A percentile compares a stretch with the other conserved stretches of the same genome.
phyloP scores from a whole-genome alignment of 345 rosid genomes.

The Citrus unshiu region DNA sequence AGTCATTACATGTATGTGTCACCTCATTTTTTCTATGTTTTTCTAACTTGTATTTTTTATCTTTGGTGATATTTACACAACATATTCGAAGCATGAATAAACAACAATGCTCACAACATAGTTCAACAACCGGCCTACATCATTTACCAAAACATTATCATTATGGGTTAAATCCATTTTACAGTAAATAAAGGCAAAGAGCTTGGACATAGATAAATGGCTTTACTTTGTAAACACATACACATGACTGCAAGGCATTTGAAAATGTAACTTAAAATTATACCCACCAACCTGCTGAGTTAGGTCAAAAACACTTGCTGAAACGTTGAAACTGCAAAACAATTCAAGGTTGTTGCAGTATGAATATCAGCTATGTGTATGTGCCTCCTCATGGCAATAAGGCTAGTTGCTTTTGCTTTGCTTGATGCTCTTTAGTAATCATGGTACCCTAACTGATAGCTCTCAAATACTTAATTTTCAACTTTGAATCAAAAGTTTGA shows the following conservation, averaged over 20 bases:
- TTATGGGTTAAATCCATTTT: background rate
- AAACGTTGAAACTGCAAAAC: constrained; percentile 16
- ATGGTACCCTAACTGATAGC: constrained; percentile 25
- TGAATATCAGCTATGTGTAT: constrained; percentile 25
- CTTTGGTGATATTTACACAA: background rate
- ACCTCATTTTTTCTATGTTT: background rate
- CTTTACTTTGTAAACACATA: background rate
- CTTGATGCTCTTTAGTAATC: constrained; percentile 34
- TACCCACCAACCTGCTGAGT: constrained; percentile 21
- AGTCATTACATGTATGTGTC: background rate
- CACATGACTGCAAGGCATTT: background rate
- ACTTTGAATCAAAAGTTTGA: constrained; percentile 26
- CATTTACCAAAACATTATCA: background rate
- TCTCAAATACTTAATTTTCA: constrained; percentile 31
- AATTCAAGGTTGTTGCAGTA: constrained; percentile 25
- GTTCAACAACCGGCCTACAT: background rate
- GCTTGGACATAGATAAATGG: background rate
- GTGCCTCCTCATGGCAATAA: constrained; percentile 25
- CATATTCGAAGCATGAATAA: background rate
- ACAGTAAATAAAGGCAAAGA: background rate
- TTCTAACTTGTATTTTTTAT: background rate
- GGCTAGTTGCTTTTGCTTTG: constrained; percentile 38
- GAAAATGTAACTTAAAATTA: background rate
- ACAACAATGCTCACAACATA: background rate
- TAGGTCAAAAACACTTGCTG: constrained; percentile 25